phyloP scores from a whole-genome alignment of 2,329 filamentous ascomycete species.

The Balansia obtecta region DNA sequence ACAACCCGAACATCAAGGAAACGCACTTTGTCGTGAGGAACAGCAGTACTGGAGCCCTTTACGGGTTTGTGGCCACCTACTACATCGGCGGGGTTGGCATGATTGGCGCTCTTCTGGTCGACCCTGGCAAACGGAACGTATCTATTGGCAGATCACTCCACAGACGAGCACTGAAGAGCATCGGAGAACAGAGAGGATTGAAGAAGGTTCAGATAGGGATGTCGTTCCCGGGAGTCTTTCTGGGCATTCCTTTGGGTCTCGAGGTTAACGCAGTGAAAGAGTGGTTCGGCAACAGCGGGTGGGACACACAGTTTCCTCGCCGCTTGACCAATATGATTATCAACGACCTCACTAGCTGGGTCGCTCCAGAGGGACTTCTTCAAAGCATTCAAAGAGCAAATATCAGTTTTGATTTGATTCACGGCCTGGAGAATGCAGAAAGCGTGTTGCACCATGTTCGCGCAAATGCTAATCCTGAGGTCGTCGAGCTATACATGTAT shows the following conservation, averaged over 20 bases:
- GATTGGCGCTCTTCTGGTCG: constrained; percentile 79
- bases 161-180: constrained; percentile 65
- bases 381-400: constrained; percentile 60
- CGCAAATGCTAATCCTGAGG: constrained; percentile 60
- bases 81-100: constrained; percentile 61
- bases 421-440: constrained; percentile 65
- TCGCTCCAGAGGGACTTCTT: constrained; percentile 62
- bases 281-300: constrained; percentile 86
- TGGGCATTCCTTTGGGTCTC: constrained; percentile 59
- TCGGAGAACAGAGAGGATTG: constrained; percentile 57
- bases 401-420: constrained; percentile 72
- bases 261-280: constrained; percentile 38
- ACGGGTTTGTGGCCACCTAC: constrained; percentile 87
- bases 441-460: constrained; percentile 64
- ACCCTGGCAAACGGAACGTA: constrained; percentile 72
- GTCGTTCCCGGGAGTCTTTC: constrained; percentile 71
- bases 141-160: constrained; percentile 87
- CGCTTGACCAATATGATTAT: constrained; percentile 57
- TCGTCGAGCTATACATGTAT: constrained; percentile 66
- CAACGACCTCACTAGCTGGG: constrained; percentile 59
- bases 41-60: constrained; percentile 79
- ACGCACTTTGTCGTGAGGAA: constrained; percentile 87
- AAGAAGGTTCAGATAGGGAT: constrained; percentile 74
- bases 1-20: constrained; percentile 59
- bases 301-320: constrained; percentile 57